These are phyloP conservation scores for Babesia ovis DNA, from an alignment of 169 alveolate genomes.

Conservation along the genomic window DNA sequence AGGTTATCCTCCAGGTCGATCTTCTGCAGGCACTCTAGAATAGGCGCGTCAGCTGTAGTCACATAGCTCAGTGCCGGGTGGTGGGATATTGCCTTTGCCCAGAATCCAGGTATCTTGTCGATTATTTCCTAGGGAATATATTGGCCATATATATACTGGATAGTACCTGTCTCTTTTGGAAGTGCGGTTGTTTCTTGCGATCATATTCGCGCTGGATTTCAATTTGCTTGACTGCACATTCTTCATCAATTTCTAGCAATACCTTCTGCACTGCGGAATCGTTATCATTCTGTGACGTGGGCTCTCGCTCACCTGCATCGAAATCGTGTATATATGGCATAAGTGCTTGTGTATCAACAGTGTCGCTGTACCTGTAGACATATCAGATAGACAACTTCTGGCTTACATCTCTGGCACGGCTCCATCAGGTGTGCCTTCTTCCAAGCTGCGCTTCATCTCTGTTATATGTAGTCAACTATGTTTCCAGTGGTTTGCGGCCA, in stretches of 20 bases:
- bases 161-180: slow-evolving; percentile 77
- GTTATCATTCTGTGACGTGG: not conserved
- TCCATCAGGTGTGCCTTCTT: slow-evolving; percentile 16
- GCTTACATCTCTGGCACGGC: slow-evolving; percentile 10
- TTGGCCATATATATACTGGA: not conserved
- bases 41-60: slow-evolving; percentile 83
- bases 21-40: slow-evolving; percentile 77
- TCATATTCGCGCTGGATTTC: slow-evolving; percentile 85
- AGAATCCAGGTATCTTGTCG: slow-evolving; percentile 86
- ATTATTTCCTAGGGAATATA: slow-evolving; percentile 69
- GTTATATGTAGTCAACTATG: no score
- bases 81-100: slow-evolving; percentile 83
- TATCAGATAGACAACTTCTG: not conserved
- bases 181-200: slow-evolving; percentile 83
- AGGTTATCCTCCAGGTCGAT: slow-evolving; percentile 86
- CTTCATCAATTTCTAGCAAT: slow-evolving; percentile 81
- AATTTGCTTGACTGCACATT: slow-evolving; percentile 88
- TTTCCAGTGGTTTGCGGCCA: no score
- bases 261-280: slow-evolving; percentile 74
- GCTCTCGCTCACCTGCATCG: slow-evolving; percentile 59
- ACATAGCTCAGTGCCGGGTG: slow-evolving; percentile 86
- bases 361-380: not conserved
- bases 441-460: slow-evolving; percentile 51
- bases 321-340: slow-evolving; percentile 53
- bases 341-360: slow-evolving; percentile 45